Evolutionary conservation across 2,329 filamentous ascomycete genomes (phyloP).

Genomic region (Penicillium thymicola): DNA sequence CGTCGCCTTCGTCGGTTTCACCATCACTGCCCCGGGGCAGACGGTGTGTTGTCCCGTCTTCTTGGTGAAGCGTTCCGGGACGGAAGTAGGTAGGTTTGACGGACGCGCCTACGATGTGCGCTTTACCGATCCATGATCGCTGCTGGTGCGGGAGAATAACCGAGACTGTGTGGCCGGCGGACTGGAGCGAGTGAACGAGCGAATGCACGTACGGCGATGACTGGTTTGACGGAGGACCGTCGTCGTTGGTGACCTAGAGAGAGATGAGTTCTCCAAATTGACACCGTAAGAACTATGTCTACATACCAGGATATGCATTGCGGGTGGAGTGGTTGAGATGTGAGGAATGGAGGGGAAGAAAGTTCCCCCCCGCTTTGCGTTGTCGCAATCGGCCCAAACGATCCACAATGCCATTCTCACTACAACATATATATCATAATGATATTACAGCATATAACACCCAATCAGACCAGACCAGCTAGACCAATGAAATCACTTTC

Average conservation of each 20-base stretch:
- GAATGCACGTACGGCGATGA: conserved; percentile 79
- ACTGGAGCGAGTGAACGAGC: conserved; percentile 66
- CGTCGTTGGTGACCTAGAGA: conserved; percentile 62
- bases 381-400: conserved; percentile 2
- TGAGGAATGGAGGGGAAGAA: conserved; percentile 19
- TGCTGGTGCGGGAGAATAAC: conserved; percentile 89
- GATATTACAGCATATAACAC: not conserved
- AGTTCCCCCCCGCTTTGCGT: conserved; percentile 16
- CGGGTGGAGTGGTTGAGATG: conserved; percentile 9
- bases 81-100: conserved; percentile 83
- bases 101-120: conserved; percentile 88
- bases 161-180: conserved; percentile 79
- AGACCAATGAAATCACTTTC: not conserved
- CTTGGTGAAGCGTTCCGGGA: conserved; percentile 57
- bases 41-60: conserved; percentile 65
- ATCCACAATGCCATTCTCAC: not conserved
- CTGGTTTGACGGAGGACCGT: conserved; percentile 73
- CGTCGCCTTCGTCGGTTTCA: conserved; percentile 55
- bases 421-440: not conserved
- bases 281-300: not conserved
- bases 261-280: conserved; percentile 5
- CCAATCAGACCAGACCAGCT: not conserved
- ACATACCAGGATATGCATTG: conserved; percentile 54
- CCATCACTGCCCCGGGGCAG: conserved; percentile 55
- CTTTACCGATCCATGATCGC: conserved; percentile 97